Base-by-base conservation (phyloP, 495 filamentous ascomycete genomes). In the Penicillium lividum region DNA sequence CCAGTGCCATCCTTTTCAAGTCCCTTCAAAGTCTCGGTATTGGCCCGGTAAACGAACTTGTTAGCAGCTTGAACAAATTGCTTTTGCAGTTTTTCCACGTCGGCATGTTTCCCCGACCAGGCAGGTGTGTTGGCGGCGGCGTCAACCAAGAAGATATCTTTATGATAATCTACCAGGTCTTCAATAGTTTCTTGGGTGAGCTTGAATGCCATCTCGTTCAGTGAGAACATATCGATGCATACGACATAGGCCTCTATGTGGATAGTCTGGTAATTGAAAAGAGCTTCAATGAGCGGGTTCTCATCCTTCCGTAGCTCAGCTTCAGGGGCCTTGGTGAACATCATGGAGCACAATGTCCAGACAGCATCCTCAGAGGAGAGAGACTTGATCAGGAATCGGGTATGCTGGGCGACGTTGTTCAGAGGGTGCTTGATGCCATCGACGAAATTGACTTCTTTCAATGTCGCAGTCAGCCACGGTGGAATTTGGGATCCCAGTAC, bases 401-500 rank as follows among this genome's bases (percentile, higher is more conserved):
- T 91, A 78, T 99, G 94, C 73, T 99, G 94, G 29, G 91, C 89
- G 34, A 97, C 91, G 73, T 92, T 97, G 82, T 99, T 99, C 70
- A 99, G 80, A 63, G 94, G 94, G 65, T 94, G 89, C 84, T 99
- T 99, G 74, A 98, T 85, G 60, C 91, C n/a, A n/a, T n/a, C n/a
- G n/a, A n/a, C n/a, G n/a, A n/a, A 86, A 81, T 97, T 98, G 76
- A 97, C 92, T 71, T 95, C 87, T 80, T 99, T 99, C 64, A 99
- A 80, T 16, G 95, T 96, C 62, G 90, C 89, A 5, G 94, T 99
- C 74, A 99, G 82, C 93, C 95, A 99, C 54, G 93, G 91, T 79
- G 97, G 93, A 65, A 98, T 90, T 80, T 93, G 96, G 66, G 86
- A 88, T 65, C 87, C 90, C 64, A 99, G 80, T 62, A 99, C 94